Conservation (phyloP, 305 asterid genomes). For the Vinca major region DNA sequence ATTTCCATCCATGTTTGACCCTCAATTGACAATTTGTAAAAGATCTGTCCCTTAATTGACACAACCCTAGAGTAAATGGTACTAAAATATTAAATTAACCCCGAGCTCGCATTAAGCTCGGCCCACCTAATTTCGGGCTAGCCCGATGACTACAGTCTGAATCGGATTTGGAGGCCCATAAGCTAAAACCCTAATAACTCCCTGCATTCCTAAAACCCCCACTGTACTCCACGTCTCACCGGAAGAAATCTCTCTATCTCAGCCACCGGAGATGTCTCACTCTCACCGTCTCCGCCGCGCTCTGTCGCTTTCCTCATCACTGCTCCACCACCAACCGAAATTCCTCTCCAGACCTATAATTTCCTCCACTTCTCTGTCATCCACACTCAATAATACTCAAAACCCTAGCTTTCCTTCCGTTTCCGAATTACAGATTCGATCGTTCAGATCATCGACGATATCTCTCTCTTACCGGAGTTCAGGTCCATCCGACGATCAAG, state of each 20-base stretch:
- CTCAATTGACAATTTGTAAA: too few species aligned
- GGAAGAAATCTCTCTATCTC: slow-evolving; percentile 18
- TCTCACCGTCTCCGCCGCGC: slow-evolving; percentile 60
- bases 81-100: too few species aligned
- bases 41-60: too few species aligned
- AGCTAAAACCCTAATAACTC: slow-evolving; percentile 21
- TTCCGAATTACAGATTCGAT: slow-evolving; percentile 15
- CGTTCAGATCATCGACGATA: slow-evolving; percentile 32
- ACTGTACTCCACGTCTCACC: background rate
- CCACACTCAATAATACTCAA: background rate
- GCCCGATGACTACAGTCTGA: too few species aligned
- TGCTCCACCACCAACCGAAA: slow-evolving; percentile 25
- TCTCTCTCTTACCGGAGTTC: slow-evolving; percentile 29
- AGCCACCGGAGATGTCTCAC: slow-evolving; percentile 38
- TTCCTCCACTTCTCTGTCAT: slow-evolving; percentile 17
- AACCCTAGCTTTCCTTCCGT: slow-evolving; percentile 1
- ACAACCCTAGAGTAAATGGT: too few species aligned
- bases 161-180: background rate
- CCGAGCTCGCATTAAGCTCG: too few species aligned
- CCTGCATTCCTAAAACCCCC: background rate
- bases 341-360: slow-evolving; percentile 15
- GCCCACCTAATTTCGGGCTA: too few species aligned
- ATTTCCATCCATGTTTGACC: too few species aligned
- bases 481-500: slow-evolving; percentile 41
- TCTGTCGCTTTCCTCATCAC: slow-evolving; percentile 32